Conservation (phyloP, 2,329 filamentous ascomycete species). For the Exophiala lecanii-corni region DNA sequence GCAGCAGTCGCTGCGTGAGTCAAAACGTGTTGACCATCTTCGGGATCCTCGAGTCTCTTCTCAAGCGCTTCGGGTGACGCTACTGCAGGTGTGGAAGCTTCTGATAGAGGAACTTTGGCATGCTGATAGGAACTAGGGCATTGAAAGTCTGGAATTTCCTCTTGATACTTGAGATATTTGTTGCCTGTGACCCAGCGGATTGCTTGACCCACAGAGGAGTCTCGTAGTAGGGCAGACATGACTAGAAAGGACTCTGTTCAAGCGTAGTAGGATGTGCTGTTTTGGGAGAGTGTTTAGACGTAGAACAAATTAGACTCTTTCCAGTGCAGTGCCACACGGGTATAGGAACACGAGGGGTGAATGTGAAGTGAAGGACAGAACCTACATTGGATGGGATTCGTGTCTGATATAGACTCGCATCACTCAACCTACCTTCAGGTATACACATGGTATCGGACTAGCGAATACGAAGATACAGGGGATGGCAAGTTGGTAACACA, state of each 20-base stretch:
- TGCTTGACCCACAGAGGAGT: slow-evolving; percentile 45
- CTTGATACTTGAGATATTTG: slow-evolving; percentile 42
- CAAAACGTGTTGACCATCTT: slow-evolving; percentile 9
- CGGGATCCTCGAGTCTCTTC: slow-evolving; percentile 10
- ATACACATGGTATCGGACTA: too few species aligned
- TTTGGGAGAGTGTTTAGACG: too few species aligned
- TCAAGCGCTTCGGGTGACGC: slow-evolving; percentile 11
- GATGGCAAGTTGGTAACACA: too few species aligned
- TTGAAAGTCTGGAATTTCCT: slow-evolving; percentile 35
- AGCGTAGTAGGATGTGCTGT: not conserved
- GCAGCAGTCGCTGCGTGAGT: slow-evolving; percentile 13
- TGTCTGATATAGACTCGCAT: too few species aligned
- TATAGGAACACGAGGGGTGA: too few species aligned
- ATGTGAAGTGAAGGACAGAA: too few species aligned
- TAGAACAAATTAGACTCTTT: too few species aligned
- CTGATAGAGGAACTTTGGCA: slow-evolving; percentile 4
- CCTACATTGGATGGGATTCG: too few species aligned
- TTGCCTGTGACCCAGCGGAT: slow-evolving; percentile 41
- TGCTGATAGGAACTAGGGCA: slow-evolving; percentile 22
- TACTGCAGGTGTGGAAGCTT: slow-evolving; percentile 7
- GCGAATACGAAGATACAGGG: too few species aligned
- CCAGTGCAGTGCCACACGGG: too few species aligned
- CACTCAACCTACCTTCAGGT: too few species aligned
- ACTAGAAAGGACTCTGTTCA: too few species aligned
- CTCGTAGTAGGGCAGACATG: slow-evolving; percentile 32